phyloP scores from a whole-genome alignment of 371 early-diverging fungal genomes.

The Ordospora pajunii region DNA sequence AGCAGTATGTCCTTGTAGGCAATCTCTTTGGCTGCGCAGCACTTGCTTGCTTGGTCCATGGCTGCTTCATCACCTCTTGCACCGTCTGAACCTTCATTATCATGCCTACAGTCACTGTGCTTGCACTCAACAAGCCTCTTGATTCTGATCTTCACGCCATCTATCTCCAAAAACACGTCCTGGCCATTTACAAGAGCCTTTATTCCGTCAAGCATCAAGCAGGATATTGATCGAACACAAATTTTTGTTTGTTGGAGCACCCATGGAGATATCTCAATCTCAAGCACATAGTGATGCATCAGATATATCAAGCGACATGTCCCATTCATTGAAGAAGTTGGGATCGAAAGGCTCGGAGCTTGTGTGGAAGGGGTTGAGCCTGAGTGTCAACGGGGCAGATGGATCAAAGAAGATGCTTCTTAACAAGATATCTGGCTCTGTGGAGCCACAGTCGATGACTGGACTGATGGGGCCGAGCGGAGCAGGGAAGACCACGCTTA shows the following conservation, averaged over 20 bases:
- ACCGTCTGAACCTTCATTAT: not conserved
- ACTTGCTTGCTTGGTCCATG: too few relatives aligned
- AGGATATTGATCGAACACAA: not conserved
- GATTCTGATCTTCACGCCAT: not conserved
- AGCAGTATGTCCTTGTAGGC: not conserved
- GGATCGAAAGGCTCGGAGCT: conserved; percentile 15
- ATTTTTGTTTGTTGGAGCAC: not conserved
- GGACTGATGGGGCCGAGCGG: conserved; percentile 71
- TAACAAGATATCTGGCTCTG: conserved; percentile 63
- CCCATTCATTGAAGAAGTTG: not conserved
- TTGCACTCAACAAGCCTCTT: not conserved
- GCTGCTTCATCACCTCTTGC: too few relatives aligned
- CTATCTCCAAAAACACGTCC: conserved; percentile 22
- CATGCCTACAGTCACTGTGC: too few relatives aligned
- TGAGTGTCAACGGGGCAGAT: not conserved
- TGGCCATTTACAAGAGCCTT: conserved; percentile 4
- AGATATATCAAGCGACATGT: too few relatives aligned
- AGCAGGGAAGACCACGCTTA: conserved; percentile 75
- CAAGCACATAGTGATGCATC: too few relatives aligned
- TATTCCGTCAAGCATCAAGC: not conserved
- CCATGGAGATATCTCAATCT: too few relatives aligned
- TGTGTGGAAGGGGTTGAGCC: conserved; percentile 26
- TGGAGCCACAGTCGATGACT: conserved; percentile 66
- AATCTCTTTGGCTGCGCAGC: not conserved
- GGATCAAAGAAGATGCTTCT: conserved; percentile 11